A percentile compares a stretch with the other conserved stretches of the same genome.
phyloP scores from a whole-genome alignment of 1,139 yeast genomes.

The Cylindricascospora bacillispora region DNA sequence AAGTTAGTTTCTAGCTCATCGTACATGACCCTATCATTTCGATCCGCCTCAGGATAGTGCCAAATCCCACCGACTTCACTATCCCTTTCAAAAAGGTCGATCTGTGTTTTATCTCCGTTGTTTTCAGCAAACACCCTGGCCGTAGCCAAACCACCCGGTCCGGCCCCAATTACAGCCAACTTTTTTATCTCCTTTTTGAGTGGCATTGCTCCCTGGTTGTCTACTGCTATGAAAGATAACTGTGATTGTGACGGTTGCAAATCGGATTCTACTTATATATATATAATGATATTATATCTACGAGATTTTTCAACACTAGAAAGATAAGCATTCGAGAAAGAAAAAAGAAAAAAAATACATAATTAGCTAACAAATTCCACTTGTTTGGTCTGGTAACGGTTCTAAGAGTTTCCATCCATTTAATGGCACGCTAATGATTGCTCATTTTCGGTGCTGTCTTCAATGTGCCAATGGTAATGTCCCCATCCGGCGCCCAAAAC shows the following conservation, averaged over 20 bases:
- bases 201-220: too few species aligned
- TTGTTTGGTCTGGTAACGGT: too few species aligned
- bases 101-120: slow-evolving; percentile 2
- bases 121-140: slow-evolving; percentile 18
- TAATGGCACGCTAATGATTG: slow-evolving; percentile 17
- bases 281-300: too few species aligned
- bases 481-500: slow-evolving; percentile 60
- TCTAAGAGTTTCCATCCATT: too few species aligned
- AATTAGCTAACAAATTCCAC: too few species aligned
- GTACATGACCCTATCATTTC: slow-evolving; percentile 18
- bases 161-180: slow-evolving; percentile 23
- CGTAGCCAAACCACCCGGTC: slow-evolving; percentile 24
- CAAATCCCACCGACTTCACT: slow-evolving; percentile 21
- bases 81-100: slow-evolving; percentile 17
- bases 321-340: too few species aligned
- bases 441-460: too few species aligned
- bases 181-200: slow-evolving; percentile 3
- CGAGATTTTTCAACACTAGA: too few species aligned
- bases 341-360: too few species aligned
- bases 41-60: slow-evolving; percentile 17
- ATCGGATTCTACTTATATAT: too few species aligned
- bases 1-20: slow-evolving; percentile 23
- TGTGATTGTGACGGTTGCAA: too few species aligned
- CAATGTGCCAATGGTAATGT: slow-evolving; percentile 39
- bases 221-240: too few species aligned